A percentile compares a stretch with the other conserved stretches of the same genome.
Evolutionary conservation across 371 early-diverging fungal species (phyloP).

Genomic region (Actinomortierella wolfii): DNA sequence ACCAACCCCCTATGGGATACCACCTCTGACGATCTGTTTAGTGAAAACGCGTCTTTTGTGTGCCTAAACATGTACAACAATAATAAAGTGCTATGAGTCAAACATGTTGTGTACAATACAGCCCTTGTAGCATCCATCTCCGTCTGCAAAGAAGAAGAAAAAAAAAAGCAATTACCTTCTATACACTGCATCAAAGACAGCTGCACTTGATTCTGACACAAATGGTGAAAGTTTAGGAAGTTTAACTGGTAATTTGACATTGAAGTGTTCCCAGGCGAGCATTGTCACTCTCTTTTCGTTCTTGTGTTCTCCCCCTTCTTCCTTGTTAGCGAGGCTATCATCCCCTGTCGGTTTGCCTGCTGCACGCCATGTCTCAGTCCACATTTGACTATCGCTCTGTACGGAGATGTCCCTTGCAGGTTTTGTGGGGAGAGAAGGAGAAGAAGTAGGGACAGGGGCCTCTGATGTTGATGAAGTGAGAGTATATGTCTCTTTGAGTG

Average conservation of each 20-base stretch:
- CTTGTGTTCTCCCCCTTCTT: background rate
- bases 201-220: slow-evolving; percentile 48
- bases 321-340: background rate
- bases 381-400: background rate
- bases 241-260: slow-evolving; percentile 10
- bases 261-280: slow-evolving; percentile 22
- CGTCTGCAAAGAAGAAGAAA: slow-evolving; percentile 12
- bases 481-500: background rate
- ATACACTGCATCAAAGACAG: slow-evolving; percentile 45
- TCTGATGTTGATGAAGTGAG: background rate
- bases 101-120: background rate
- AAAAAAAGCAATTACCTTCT: slow-evolving; percentile 22
- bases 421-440: background rate
- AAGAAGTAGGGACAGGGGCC: background rate
- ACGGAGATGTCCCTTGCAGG: background rate
- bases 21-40: slow-evolving; percentile 21
- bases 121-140: slow-evolving; percentile 27
- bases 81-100: background rate
- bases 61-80: slow-evolving; percentile 31
- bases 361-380: slow-evolving; percentile 20
- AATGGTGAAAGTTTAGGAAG: slow-evolving; percentile 45
- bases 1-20: slow-evolving; percentile 12
- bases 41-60: slow-evolving; percentile 47
- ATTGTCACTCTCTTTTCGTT: slow-evolving; percentile 1
- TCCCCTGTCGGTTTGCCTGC: slow-evolving; percentile 14